A percentile compares a stretch with the other conserved stretches of the same genome.
Conservation (phyloP, 139 green algal species). For the Coccomyxa sp. region DNA sequence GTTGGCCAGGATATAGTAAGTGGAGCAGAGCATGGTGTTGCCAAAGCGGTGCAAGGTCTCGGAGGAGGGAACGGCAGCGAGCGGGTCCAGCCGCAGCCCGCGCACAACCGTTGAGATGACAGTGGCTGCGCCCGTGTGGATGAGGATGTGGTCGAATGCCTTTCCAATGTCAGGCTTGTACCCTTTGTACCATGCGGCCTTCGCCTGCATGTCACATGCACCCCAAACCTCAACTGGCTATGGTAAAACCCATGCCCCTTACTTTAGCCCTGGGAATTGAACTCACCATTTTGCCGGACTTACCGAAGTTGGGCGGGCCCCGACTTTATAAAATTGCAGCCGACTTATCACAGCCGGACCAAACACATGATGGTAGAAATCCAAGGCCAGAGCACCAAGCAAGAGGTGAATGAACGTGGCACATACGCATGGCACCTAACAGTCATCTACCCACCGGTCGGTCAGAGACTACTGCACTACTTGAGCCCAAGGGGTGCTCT, state of each 20-base stretch:
- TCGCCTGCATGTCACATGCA: neutral
- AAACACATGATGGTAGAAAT: neutral
- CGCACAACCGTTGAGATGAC: constrained; percentile 26
- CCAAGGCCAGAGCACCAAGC: no score
- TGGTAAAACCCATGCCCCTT: neutral
- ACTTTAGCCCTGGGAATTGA: neutral
- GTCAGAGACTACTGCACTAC: neutral
- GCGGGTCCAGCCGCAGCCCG: neutral
- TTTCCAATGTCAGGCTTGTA: constrained; percentile 61
- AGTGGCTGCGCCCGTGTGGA: constrained; percentile 41
- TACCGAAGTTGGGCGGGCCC: no score
- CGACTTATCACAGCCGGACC: neutral
- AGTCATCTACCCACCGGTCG: neutral
- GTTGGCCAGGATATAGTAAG: neutral
- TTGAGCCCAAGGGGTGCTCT: neutral
- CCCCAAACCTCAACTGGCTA: neutral
- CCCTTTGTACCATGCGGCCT: constrained; percentile 28
- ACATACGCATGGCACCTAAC: neutral
- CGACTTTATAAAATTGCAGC: no score
- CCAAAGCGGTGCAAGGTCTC: neutral
- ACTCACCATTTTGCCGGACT: neutral
- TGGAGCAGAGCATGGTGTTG: neutral
- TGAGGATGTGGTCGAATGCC: constrained; percentile 61
- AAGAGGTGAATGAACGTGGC: neutral
- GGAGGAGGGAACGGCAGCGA: neutral